Evolutionary conservation across 805 yeast species (phyloP).

Genomic region (Saccharomycopsis javanensis): DNA sequence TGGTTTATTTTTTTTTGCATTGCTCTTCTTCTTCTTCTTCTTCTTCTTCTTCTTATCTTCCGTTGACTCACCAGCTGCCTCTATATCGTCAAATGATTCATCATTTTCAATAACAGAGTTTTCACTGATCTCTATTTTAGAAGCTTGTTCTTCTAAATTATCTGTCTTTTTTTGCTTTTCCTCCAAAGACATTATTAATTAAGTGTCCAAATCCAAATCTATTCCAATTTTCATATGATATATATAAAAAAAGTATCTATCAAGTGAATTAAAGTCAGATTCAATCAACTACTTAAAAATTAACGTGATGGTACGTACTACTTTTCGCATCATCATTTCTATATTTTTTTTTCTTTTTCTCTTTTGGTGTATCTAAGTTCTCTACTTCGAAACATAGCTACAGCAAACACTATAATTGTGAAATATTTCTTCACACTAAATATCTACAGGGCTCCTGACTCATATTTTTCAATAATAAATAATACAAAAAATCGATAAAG

Average conservation of each 20-base stretch:
- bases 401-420: no score
- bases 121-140: background rate
- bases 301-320: no score
- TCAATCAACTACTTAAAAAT: no score
- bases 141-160: background rate
- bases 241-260: no score
- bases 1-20: slow-evolving; percentile 43
- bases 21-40: slow-evolving; percentile 52
- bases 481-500: no score
- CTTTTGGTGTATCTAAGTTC: background rate
- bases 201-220: background rate
- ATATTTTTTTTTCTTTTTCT: background rate
- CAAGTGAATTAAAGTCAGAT: no score
- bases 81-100: slow-evolving; percentile 5
- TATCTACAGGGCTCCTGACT: no score
- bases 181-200: background rate
- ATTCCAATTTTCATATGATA: no score
- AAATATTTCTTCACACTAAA: no score
- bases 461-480: no score
- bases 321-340: background rate
- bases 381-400: background rate
- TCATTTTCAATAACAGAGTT: background rate
- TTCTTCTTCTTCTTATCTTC: slow-evolving; percentile 27
- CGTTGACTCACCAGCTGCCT: background rate
- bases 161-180: background rate